Evolutionary conservation across 2,329 filamentous ascomycete species (phyloP).

Genomic region (Elsinoe fawcettii): DNA sequence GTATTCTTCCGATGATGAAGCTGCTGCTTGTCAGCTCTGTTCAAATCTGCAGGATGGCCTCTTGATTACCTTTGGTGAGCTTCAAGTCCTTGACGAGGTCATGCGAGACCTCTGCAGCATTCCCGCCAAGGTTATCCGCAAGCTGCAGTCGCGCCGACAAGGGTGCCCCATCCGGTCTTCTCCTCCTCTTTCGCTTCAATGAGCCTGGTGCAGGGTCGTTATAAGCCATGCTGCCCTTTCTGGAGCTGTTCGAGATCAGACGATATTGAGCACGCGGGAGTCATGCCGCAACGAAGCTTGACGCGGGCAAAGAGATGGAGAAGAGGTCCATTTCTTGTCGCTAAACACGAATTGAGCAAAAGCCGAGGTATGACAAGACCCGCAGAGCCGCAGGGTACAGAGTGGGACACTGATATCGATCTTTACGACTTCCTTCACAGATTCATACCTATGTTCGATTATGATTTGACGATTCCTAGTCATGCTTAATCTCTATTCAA

Average conservation of each 20-base stretch:
- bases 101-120: constrained; percentile 77
- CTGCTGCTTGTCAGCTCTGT: background rate
- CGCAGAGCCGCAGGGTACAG: background rate
- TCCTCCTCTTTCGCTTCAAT: constrained; percentile 45
- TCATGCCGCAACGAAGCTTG: background rate
- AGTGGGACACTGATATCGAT: no score
- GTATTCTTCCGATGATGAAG: constrained; percentile 30
- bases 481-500: no score
- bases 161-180: constrained; percentile 58
- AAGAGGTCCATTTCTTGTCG: constrained; percentile 6
- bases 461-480: no score
- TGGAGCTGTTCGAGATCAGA: background rate
- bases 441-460: no score
- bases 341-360: constrained; percentile 4
- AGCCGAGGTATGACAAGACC: constrained; percentile 1
- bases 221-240: constrained; percentile 35
- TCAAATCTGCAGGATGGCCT: background rate
- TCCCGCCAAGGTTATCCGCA: constrained; percentile 76
- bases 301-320: background rate
- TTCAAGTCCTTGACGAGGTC: constrained; percentile 71
- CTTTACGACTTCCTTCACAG: no score
- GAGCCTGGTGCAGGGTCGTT: constrained; percentile 37
- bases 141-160: constrained; percentile 74
- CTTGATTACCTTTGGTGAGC: background rate
- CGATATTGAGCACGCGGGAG: background rate